Percentiles rank a stretch among this genome's conserved stretches.
Evolutionary conservation across 2,329 filamentous ascomycete species (phyloP).

Genomic region (Exophiala dermatitidis): DNA sequence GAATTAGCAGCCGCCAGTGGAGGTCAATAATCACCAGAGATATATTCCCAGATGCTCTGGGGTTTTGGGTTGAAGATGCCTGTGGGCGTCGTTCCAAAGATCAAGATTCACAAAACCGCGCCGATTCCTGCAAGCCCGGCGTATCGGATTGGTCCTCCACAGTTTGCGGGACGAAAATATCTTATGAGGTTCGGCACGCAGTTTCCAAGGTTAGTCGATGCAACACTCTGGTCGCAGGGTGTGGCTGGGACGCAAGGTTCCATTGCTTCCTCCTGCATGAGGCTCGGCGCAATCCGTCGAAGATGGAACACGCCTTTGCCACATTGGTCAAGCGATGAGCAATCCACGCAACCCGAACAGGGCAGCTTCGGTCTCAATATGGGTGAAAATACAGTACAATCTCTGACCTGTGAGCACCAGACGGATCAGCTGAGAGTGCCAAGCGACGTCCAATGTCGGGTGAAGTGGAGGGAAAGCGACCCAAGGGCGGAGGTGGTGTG

Average conservation of each 20-base stretch:
- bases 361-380: no score
- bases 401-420: no score
- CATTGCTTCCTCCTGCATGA: background rate
- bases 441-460: background rate
- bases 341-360: background rate
- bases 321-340: background rate
- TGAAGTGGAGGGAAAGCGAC: background rate
- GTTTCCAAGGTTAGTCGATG: background rate
- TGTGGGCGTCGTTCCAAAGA: background rate
- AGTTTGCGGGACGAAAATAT: background rate
- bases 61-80: background rate
- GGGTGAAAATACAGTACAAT: no score
- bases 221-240: background rate
- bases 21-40: no score
- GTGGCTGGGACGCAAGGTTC: background rate
- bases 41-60: background rate
- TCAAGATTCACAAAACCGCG: background rate
- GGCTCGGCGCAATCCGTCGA: background rate
- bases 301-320: background rate
- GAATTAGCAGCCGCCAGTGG: no score
- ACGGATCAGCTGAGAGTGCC: constrained; percentile 1
- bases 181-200: background rate
- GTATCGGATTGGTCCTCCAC: background rate
- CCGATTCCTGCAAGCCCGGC: background rate
- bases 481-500: constrained; percentile 10